phyloP scores from a whole-genome alignment of 192 early-diverging fungal species.

The Diversispora epigaea region DNA sequence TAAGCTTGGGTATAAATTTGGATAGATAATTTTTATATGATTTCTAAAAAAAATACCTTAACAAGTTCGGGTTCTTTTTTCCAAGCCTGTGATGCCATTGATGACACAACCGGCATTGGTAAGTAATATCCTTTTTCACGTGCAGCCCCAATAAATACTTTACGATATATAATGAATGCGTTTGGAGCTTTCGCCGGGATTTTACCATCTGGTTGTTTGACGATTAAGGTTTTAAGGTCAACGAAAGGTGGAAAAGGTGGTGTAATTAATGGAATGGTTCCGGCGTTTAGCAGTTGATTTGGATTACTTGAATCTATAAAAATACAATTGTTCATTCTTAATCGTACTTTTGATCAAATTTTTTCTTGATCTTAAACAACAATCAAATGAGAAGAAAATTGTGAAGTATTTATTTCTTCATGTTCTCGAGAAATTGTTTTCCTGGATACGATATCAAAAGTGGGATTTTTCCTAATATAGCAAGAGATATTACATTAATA shows the following conservation, averaged over 20 bases:
- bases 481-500: no score
- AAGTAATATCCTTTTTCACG: slow-evolving; percentile 7
- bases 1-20: no score
- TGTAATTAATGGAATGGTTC: not conserved
- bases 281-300: not conserved
- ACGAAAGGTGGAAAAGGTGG: not conserved
- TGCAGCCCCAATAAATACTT: not conserved
- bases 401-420: no score
- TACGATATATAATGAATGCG: slow-evolving; percentile 18
- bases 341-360: no score
- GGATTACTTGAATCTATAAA: not conserved
- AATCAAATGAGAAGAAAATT: no score
- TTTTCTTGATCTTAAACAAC: no score
- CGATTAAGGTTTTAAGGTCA: not conserved
- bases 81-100: slow-evolving; percentile 13
- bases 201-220: not conserved
- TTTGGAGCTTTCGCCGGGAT: not conserved
- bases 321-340: not conserved
- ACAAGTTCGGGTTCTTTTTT: not conserved
- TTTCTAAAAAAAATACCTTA: not conserved
- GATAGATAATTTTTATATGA: no score
- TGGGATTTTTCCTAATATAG: no score
- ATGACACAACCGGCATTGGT: slow-evolving; percentile 14
- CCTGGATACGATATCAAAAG: no score
- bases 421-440: no score